Base-by-base conservation (phyloP, 768 basidiomycete genomes). In the Cystobasidium tubakii region DNA sequence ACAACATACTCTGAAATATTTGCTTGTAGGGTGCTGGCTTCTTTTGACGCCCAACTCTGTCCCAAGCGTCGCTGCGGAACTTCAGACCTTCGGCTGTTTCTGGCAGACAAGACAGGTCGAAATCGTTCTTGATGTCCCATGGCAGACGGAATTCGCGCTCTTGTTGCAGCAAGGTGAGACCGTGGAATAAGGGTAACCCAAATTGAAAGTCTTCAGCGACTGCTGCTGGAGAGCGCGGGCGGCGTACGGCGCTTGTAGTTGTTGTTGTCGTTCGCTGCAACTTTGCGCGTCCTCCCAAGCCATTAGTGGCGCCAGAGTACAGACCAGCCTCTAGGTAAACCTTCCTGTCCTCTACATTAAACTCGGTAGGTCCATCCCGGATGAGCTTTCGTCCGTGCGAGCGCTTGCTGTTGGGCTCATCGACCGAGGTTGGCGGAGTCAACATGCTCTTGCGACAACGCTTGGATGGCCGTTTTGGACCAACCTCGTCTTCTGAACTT, bases 1-100 rank as follows among this genome's bases (percentile, higher is more conserved):
- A 70, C n/a, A 4, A 74, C 70, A 71, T 33, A 75, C 74, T 75
- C 23, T 75, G 74, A n/a, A 54, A 36, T 43, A 75, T 31, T 6
- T 25, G 36, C 21, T 29, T 23, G 60, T 62, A 75, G 1, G 34
- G 21, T 2, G 74, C 39, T 27, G 74, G 74, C n/a, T 39, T 42
- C 65, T 50, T 74, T 15, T 55, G 31, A 33, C 19, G 29, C 2
- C 70, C 69, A 31, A 66, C 23, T 12, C 73, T 39, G 50, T 74
- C 73, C 29, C 71, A 55, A 15, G 66, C 73, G 55, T 74, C 66
- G 46, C 34, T 54, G 13, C 62, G n/a, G 62, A 27, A 44, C 15
- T 42, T 34, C 27, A 64, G 19, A 4, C 33, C 73, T 50, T 65
- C 73, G 36, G 55, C 33, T n/a, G 69, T 29, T 27, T 71, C 69